These are phyloP conservation scores for Cicer pinnatifidum DNA, from an alignment of 306 rosid species.

Conservation along the genomic window DNA sequence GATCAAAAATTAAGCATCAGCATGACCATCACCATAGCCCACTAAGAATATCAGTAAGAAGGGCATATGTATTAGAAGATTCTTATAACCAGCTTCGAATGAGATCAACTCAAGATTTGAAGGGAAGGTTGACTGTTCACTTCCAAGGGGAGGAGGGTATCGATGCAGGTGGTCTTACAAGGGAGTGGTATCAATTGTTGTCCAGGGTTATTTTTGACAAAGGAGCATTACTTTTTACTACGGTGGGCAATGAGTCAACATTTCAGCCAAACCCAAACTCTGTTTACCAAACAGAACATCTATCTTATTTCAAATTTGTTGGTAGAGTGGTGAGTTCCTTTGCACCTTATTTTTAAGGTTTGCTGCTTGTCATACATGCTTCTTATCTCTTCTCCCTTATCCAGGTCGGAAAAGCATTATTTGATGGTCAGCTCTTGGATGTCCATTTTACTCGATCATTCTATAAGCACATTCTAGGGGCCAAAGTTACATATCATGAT, in stretches of 20 bases:
- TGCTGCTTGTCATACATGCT: constrained; percentile 35
- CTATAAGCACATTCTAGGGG: constrained; percentile 92
- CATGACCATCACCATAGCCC: constrained; percentile 96
- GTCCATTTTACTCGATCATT: constrained; percentile 97
- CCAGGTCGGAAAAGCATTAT: constrained; percentile 96
- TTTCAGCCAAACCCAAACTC: constrained; percentile 98
- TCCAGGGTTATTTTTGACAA: constrained; percentile 96
- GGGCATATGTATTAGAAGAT: constrained; percentile 95
- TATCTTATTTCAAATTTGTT: constrained; percentile 94
- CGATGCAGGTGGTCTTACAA: constrained; percentile 96
- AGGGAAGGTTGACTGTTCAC: constrained; percentile 95
- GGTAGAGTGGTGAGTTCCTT: constrained; percentile 91
- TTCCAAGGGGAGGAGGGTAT: constrained; percentile 99
- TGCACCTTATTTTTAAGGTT: constrained; percentile 40
- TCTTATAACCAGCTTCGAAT: constrained; percentile 94
- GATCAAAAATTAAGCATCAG: constrained; percentile 93
- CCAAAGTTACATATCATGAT: constrained; percentile 93
- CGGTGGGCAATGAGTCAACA: constrained; percentile 94
- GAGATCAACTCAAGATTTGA: constrained; percentile 84
- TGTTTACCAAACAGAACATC: constrained; percentile 95
- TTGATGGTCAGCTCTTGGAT: constrained; percentile 94
- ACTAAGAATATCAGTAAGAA: constrained; percentile 88
- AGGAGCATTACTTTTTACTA: constrained; percentile 92
- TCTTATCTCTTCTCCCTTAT: constrained; percentile 42
- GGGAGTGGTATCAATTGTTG: constrained; percentile 95